phyloP scores from a whole-genome alignment of 352 stramenopile species.

The Phytophthora sp. region DNA sequence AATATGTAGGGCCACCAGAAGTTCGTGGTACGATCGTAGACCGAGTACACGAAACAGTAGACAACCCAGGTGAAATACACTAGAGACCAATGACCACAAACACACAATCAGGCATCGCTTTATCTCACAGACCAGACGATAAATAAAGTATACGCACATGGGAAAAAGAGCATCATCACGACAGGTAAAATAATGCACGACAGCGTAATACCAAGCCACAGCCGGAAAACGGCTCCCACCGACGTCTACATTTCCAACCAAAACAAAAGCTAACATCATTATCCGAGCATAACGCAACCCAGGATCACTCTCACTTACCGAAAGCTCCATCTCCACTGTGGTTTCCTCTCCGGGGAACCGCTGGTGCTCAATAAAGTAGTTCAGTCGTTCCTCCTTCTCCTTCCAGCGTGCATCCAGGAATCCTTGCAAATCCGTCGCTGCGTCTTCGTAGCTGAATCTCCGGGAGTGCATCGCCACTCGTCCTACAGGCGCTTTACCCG shows the following conservation, averaged over 20 bases:
- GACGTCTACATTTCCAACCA: slow-evolving; percentile 63
- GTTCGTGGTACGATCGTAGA: slow-evolving; percentile 85
- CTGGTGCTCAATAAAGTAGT: slow-evolving; percentile 81
- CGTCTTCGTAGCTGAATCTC: slow-evolving; percentile 74
- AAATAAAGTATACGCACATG: slow-evolving; percentile 44
- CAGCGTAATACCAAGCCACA: slow-evolving; percentile 75
- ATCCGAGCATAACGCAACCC: background rate
- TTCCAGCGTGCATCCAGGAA: slow-evolving; percentile 78
- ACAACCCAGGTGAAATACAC: slow-evolving; percentile 84
- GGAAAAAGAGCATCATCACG: slow-evolving; percentile 83
- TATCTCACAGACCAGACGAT: background rate
- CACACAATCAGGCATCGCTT: no score
- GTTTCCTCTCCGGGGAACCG: slow-evolving; percentile 44
- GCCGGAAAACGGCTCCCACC: slow-evolving; percentile 61
- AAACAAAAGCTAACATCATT: slow-evolving; percentile 6
- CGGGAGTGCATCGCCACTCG: slow-evolving; percentile 61
- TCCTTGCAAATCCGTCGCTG: slow-evolving; percentile 47
- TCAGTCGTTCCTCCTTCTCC: slow-evolving; percentile 77
- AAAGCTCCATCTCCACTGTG: slow-evolving; percentile 41
- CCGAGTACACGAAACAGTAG: slow-evolving; percentile 85
- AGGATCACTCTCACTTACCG: slow-evolving; percentile 29
- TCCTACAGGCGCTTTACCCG: slow-evolving; percentile 49
- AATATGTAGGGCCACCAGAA: slow-evolving; percentile 90
- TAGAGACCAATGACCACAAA: slow-evolving; percentile 18
- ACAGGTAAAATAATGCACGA: slow-evolving; percentile 73